Evolutionary conservation across 2,329 filamentous ascomycete species (phyloP).

Genomic region (Penicillium brevicompactum): DNA sequence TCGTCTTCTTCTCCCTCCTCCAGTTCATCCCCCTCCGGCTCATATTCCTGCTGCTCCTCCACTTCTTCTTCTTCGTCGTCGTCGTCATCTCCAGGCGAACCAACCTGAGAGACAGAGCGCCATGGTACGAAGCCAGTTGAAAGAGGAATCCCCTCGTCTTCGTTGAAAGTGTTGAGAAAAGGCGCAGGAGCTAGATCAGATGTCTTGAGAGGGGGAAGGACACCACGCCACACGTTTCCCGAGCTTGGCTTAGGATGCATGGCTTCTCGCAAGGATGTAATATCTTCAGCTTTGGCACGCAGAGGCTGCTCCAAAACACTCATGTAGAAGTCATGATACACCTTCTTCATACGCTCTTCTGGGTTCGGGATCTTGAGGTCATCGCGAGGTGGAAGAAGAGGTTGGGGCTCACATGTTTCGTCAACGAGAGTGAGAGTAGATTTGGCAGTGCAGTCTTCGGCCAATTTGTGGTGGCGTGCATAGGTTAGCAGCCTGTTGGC

Average conservation of each 20-base stretch:
- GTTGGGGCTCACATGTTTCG: not conserved
- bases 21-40: no score
- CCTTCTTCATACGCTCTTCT: not conserved
- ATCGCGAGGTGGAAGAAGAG: not conserved
- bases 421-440: not conserved
- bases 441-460: not conserved
- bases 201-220: not conserved
- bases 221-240: conserved; percentile 3
- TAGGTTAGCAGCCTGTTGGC: not conserved
- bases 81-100: no score
- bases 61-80: no score
- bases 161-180: not conserved
- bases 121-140: not conserved
- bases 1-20: no score
- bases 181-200: not conserved
- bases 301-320: not conserved
- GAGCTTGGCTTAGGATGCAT: not conserved
- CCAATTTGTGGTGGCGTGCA: not conserved
- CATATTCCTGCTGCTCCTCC: no score
- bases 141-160: not conserved
- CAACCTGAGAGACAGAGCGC: not conserved
- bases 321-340: not conserved
- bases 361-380: not conserved
- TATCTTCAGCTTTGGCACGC: not conserved
- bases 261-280: not conserved